phyloP scores from a whole-genome alignment of 2,329 filamentous ascomycete species.

The Talaromyces rugulosus region DNA sequence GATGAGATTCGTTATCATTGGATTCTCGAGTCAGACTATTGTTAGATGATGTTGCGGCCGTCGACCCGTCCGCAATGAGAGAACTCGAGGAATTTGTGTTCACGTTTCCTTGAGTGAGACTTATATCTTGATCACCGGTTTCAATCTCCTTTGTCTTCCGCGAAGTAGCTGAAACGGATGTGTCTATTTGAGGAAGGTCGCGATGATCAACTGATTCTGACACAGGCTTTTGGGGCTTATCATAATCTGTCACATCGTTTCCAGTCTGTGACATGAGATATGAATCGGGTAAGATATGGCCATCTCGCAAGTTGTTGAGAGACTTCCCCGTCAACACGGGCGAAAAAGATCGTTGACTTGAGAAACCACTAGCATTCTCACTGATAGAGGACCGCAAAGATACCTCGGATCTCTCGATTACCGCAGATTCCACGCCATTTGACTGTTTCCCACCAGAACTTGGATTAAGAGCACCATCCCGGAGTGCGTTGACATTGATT shows the following conservation, averaged over 20 bases:
- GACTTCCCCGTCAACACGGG: constrained; percentile 30
- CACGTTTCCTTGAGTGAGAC: constrained; percentile 30
- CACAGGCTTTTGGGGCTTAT: constrained; percentile 21
- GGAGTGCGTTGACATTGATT: constrained; percentile 36
- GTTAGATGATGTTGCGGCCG: constrained; percentile 22
- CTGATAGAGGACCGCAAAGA: constrained; percentile 24
- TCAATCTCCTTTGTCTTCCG: constrained; percentile 26
- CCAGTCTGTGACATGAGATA: constrained; percentile 17
- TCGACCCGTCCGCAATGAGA: constrained; percentile 24
- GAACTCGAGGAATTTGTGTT: constrained; percentile 29
- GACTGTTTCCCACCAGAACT: constrained; percentile 29
- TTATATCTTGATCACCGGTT: constrained; percentile 17
- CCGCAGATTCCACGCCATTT: constrained; percentile 26
- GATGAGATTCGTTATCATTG: constrained; percentile 21
- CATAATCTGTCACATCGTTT: constrained; percentile 19
- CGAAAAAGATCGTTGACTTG: constrained; percentile 27
- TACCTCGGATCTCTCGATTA: constrained; percentile 27
- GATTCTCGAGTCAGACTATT: constrained; percentile 28
- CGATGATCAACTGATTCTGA: constrained; percentile 20
- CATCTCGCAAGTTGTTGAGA: constrained; percentile 24
- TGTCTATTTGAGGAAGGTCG: constrained; percentile 25
- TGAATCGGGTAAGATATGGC: constrained; percentile 15
- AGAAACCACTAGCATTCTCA: constrained; percentile 28
- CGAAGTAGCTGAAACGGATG: constrained; percentile 18
- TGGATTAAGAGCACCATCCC: constrained; percentile 23